Conservation (phyloP, 2,329 filamentous ascomycete species). For the Thielaviopsis populi region DNA sequence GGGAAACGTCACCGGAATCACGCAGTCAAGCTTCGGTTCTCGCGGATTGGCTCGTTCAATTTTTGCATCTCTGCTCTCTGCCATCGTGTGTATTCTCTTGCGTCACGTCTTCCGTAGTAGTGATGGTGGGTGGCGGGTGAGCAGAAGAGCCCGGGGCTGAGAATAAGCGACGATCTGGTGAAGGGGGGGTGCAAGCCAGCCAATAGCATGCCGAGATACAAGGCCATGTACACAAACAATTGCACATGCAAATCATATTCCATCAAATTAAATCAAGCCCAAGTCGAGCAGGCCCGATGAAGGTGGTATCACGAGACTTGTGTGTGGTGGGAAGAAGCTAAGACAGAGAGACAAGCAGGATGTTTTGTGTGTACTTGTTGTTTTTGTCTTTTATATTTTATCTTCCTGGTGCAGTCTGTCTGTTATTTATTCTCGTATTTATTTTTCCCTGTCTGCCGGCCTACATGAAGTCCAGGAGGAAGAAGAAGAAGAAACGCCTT, state of each 20-base stretch:
- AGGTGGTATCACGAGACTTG: not conserved
- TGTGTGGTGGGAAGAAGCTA: no score
- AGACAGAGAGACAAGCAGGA: no score
- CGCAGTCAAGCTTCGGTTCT: not conserved
- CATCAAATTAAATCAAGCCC: not conserved
- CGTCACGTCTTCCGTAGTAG: not conserved
- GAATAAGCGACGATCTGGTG: not conserved
- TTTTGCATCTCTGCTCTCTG: no score
- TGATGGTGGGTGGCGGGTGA: not conserved
- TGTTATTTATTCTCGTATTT: no score
- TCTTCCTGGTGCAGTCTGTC: not conserved
- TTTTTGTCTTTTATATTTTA: no score
- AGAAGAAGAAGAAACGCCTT: not conserved
- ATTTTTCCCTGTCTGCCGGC: no score
- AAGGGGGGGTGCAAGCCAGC: not conserved
- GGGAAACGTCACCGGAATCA: not conserved
- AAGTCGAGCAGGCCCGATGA: not conserved
- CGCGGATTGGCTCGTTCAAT: not conserved
- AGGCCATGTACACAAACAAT: not conserved
- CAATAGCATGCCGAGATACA: not conserved
- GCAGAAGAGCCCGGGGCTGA: not conserved
- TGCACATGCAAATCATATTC: not conserved
- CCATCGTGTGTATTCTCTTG: not conserved
- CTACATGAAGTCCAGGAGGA: no score
- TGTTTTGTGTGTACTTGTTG: no score